A percentile compares a stretch with the other conserved stretches of the same genome.
Conservation (phyloP, 2,329 filamentous ascomycete genomes). For the Akanthomyces uredinophilus region DNA sequence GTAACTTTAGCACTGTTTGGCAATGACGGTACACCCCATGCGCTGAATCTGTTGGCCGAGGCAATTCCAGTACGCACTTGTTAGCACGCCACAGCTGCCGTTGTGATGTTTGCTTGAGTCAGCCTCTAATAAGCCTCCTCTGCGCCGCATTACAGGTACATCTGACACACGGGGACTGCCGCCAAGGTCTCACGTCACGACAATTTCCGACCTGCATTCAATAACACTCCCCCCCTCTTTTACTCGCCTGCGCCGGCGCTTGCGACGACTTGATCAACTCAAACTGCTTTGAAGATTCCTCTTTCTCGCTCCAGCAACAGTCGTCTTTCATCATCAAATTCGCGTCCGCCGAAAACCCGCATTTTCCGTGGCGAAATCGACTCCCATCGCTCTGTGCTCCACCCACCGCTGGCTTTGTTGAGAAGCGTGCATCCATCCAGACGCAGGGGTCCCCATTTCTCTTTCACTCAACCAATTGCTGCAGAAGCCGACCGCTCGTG, state of each 20-base stretch:
- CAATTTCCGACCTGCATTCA: conserved; percentile 10
- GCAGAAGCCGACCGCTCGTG: conserved; percentile 6
- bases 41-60: neutral
- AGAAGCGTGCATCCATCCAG: neutral
- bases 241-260: neutral
- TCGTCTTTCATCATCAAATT: neutral
- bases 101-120: neutral
- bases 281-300: neutral
- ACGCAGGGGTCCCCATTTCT: conserved; percentile 8
- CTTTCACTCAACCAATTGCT: conserved; percentile 13
- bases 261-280: too few species aligned
- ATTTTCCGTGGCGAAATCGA: neutral
- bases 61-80: neutral
- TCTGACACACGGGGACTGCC: conserved; percentile 6
- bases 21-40: neutral
- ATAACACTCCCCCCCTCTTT: neutral
- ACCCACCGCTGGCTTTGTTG: conserved; percentile 9
- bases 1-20: neutral
- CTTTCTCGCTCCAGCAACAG: neutral
- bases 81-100: neutral
- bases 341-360: neutral
- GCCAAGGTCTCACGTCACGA: conserved; percentile 12
- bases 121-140: neutral
- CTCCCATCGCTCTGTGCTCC: conserved; percentile 2
- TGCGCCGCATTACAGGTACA: neutral